Evolutionary conservation across 306 rosid species (phyloP).

Genomic region (Notholithocarpus densiflorus): DNA sequence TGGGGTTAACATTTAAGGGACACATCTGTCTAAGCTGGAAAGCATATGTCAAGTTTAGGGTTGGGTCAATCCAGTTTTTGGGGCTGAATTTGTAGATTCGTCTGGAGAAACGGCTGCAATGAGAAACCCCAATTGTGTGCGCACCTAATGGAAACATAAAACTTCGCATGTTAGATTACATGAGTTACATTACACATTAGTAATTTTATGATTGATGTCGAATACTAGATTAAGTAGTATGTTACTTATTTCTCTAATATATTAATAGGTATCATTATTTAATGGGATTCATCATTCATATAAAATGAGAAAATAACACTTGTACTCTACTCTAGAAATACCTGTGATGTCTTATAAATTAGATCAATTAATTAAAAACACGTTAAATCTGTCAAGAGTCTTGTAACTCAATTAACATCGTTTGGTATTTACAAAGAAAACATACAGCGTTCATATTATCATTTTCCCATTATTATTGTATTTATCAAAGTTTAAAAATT

Average conservation of each 20-base stretch:
- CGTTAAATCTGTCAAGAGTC: accelerated
- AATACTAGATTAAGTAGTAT: too few species aligned
- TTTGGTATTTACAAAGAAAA: too few species aligned
- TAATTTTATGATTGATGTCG: neutral
- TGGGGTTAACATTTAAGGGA: conserved; percentile 27
- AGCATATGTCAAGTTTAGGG: conserved; percentile 22
- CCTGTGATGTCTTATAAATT: too few species aligned
- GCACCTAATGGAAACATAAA: conserved; percentile 20
- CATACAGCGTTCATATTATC: too few species aligned
- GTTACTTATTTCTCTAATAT: too few species aligned
- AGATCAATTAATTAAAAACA: too few species aligned
- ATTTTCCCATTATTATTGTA: too few species aligned
- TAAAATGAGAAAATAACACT: too few species aligned
- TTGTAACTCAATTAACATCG: too few species aligned
- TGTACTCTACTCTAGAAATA: accelerated
- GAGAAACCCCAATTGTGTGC: conserved; percentile 39
- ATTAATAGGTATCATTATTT: too few species aligned
- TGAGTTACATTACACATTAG: neutral
- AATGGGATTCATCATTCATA: too few species aligned
- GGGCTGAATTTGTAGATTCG: conserved; percentile 37
- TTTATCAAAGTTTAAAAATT: too few species aligned
- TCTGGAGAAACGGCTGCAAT: conserved; percentile 28
- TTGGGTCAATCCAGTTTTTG: conserved; percentile 16
- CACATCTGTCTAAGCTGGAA: conserved; percentile 39
- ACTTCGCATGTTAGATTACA: neutral